phyloP scores from a whole-genome alignment of 2,329 filamentous ascomycete species.

The Lachnellula arida region DNA sequence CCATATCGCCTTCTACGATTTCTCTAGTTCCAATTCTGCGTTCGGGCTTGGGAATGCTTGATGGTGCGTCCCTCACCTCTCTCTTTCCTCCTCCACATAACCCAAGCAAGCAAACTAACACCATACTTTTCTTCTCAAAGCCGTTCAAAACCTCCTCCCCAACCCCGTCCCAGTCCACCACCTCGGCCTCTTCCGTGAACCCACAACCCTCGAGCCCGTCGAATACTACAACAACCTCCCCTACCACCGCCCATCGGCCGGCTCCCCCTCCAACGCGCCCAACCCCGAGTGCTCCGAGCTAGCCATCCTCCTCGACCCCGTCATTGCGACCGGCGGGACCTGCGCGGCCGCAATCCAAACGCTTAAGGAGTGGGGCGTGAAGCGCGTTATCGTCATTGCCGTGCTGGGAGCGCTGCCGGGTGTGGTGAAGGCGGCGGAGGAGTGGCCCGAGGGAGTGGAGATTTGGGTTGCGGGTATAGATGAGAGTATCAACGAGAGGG shows the following conservation, averaged over 20 bases:
- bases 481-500: constrained; percentile 63
- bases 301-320: constrained; percentile 82
- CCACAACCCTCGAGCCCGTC: constrained; percentile 78
- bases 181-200: constrained; percentile 90
- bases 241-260: constrained; percentile 51
- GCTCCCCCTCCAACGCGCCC: constrained; percentile 36
- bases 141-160: constrained; percentile 79
- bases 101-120: neutral
- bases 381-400: constrained; percentile 69
- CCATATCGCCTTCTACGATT: constrained; percentile 57
- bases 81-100: neutral
- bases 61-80: constrained; percentile 47
- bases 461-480: constrained; percentile 84
- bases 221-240: constrained; percentile 99
- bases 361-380: constrained; percentile 86
- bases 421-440: constrained; percentile 63
- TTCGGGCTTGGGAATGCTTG: constrained; percentile 86
- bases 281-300: constrained; percentile 47
- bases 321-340: constrained; percentile 91
- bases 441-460: constrained; percentile 74
- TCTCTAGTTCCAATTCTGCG: constrained; percentile 90
- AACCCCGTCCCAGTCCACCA: constrained; percentile 79
- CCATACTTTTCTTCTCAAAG: constrained; percentile 36
- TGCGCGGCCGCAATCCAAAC: constrained; percentile 86
- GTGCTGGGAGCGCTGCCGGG: constrained; percentile 71